Conservation (phyloP, 768 basidiomycete species). For the Tulasnella sp. region DNA sequence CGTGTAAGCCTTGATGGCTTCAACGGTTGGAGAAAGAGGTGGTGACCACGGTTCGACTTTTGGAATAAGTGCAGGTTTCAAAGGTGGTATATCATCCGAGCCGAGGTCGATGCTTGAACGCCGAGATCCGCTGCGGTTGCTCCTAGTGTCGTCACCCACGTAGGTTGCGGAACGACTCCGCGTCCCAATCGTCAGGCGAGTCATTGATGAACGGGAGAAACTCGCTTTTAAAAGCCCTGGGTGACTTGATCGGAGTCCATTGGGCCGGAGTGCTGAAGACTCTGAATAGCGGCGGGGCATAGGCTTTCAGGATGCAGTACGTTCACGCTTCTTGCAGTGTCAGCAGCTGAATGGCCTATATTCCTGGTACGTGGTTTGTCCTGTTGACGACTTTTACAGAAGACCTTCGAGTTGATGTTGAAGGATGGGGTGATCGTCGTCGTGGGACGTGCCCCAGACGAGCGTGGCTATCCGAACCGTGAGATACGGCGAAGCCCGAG, state of each 20-base stretch:
- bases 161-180: slow-evolving; percentile 14
- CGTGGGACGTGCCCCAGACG: neutral
- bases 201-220: neutral
- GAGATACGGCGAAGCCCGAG: neutral
- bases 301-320: neutral
- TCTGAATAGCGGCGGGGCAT: slow-evolving; percentile 2
- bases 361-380: neutral
- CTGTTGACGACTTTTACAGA: neutral
- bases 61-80: neutral
- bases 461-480: neutral
- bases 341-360: neutral
- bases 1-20: slow-evolving; percentile 12
- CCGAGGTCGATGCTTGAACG: neutral
- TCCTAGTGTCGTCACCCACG: neutral
- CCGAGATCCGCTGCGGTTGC: neutral
- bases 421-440: neutral
- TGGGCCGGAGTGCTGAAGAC: neutral
- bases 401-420: neutral
- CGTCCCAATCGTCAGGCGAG: neutral
- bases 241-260: neutral
- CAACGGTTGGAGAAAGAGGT: slow-evolving; percentile 1
- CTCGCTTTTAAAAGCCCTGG: neutral
- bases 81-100: neutral
- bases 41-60: slow-evolving; percentile 14
- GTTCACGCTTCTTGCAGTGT: neutral